These are phyloP conservation scores for Zalaria sp. DNA, from an alignment of 2,329 filamentous ascomycete genomes.

Conservation along the genomic window DNA sequence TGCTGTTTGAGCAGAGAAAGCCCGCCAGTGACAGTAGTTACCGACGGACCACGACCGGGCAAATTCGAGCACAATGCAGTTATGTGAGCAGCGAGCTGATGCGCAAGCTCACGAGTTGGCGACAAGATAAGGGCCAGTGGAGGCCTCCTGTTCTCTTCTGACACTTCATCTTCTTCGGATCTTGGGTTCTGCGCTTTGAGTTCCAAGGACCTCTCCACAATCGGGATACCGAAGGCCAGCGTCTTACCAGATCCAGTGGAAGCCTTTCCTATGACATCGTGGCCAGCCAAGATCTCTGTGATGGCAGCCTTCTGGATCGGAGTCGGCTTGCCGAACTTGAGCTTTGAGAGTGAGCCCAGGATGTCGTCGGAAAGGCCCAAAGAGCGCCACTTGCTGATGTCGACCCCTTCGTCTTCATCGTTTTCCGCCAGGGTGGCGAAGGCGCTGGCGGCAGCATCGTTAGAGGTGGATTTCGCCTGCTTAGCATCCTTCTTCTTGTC, in stretches of 20 bases:
- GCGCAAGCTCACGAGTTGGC: conserved; percentile 83
- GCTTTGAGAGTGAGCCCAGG: conserved; percentile 58
- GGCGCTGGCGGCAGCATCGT: conserved; percentile 9
- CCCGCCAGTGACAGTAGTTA: conserved; percentile 86
- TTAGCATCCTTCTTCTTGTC: conserved; percentile 10
- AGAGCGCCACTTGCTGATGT: conserved; percentile 66
- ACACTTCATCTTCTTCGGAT: conserved; percentile 2
- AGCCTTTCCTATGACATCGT: conserved; percentile 90
- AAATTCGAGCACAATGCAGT: conserved; percentile 55
- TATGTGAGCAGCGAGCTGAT: conserved; percentile 78
- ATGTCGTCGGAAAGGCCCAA: conserved; percentile 60
- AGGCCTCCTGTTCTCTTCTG: conserved; percentile 14
- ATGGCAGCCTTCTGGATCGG: conserved; percentile 69
- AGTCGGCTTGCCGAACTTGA: conserved; percentile 72
- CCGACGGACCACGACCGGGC: conserved; percentile 43
- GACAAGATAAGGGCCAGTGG: conserved; percentile 73
- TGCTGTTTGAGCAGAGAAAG: conserved; percentile 92
- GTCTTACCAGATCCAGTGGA: conserved; percentile 96
- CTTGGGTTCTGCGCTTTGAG: conserved; percentile 9
- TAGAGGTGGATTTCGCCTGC: conserved; percentile 3
- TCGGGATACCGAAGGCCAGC: conserved; percentile 84
- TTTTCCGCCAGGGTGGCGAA: conserved; percentile 29
- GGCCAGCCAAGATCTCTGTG: conserved; percentile 66
- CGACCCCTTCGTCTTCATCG: conserved; percentile 44
- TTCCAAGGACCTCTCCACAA: conserved; percentile 69